Evolutionary conservation across 2,329 filamentous ascomycete species (phyloP).

Genomic region (Calonectria ilicicola): DNA sequence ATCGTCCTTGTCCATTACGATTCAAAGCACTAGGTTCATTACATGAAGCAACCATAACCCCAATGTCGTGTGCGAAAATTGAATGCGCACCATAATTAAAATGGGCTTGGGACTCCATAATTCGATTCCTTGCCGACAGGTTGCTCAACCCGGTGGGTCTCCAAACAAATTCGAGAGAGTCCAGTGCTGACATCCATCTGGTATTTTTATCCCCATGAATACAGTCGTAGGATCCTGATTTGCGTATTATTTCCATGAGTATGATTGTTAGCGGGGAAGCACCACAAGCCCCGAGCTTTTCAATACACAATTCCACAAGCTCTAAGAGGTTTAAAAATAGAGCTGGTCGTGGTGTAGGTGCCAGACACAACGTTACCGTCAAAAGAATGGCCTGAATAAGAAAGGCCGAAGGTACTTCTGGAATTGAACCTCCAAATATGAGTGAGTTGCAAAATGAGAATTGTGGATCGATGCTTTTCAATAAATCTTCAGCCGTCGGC

Average conservation of each 20-base stretch:
- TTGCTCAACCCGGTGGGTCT: background rate
- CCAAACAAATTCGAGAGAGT: background rate
- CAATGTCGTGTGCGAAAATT: background rate
- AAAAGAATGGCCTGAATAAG: background rate
- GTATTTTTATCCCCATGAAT: background rate
- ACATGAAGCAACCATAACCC: no score
- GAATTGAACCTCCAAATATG: background rate
- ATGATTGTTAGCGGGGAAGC: background rate
- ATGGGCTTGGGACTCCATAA: background rate
- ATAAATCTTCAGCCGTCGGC: background rate
- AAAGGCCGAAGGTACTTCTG: background rate
- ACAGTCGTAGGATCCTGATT: background rate
- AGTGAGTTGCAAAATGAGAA: constrained; percentile 5
- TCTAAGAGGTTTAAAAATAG: background rate
- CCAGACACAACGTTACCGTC: background rate
- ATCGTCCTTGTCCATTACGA: background rate
- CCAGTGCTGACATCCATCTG: background rate
- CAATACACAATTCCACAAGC: background rate
- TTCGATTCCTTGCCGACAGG: background rate
- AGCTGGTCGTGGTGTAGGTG: background rate
- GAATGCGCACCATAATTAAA: background rate
- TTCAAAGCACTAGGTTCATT: background rate
- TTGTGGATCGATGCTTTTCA: background rate
- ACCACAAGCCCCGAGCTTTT: background rate
- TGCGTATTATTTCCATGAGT: background rate